phyloP scores from a whole-genome alignment of 2,329 filamentous ascomycete species.

The Ambrosiella cleistominuta region DNA sequence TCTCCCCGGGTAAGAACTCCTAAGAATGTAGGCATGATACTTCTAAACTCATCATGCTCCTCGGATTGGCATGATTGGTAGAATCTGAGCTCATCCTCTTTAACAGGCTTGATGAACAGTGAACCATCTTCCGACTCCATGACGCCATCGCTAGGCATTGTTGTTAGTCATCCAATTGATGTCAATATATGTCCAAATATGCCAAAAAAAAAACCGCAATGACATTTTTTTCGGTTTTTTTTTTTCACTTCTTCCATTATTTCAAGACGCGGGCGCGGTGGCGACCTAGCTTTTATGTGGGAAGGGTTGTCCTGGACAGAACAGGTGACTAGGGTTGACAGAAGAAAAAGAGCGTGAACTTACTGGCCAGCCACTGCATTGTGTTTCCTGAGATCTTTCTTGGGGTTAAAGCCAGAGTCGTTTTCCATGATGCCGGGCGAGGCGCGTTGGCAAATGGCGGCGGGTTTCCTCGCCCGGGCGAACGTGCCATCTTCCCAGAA shows the following conservation, averaged over 20 bases:
- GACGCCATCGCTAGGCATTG: constrained; percentile 59
- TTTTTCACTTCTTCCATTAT: too few species aligned
- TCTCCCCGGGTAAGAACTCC: constrained; percentile 59
- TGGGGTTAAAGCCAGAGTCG: constrained; percentile 5
- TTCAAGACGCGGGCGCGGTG: too few species aligned
- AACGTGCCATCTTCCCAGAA: too few species aligned
- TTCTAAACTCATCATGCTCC: constrained; percentile 39
- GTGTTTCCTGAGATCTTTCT: constrained; percentile 28
- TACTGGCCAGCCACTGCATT: constrained; percentile 74
- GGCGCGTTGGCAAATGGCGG: not conserved
- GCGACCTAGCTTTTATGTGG: not conserved
- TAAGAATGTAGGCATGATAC: constrained; percentile 71
- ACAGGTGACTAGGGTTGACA: not conserved
- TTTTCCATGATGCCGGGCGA: not conserved
- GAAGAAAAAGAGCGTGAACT: constrained; percentile 22
- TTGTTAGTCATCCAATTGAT: not conserved
- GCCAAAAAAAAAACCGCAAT: not conserved
- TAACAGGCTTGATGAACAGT: constrained; percentile 90
- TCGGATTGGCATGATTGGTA: constrained; percentile 64
- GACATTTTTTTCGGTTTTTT: not conserved
- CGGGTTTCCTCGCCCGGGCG: not conserved
- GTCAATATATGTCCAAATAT: not conserved
- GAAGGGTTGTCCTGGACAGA: not conserved
- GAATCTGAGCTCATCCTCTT: constrained; percentile 67
- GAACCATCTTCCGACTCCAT: constrained; percentile 68